Conservation (phyloP, 169 alveolate genomes). For the Babesia gibsoni region DNA sequence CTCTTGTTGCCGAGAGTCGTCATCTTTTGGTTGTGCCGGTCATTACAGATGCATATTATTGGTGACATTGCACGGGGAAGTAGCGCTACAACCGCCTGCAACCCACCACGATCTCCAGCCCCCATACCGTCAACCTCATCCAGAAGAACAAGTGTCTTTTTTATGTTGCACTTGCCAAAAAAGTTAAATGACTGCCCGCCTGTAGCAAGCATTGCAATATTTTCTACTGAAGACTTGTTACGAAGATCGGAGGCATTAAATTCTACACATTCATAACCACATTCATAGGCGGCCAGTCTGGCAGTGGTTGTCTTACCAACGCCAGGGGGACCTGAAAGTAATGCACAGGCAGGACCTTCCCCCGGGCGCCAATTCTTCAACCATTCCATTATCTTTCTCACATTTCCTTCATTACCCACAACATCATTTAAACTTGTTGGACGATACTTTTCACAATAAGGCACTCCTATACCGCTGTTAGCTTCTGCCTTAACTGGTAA, state of each 20-base stretch:
- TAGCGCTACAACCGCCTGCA: slow-evolving; percentile 89
- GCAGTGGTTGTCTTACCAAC: slow-evolving; percentile 97
- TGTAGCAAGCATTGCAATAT: slow-evolving; percentile 73
- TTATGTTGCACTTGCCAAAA: slow-evolving; percentile 53
- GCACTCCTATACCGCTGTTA: slow-evolving; percentile 9
- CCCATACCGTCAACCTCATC: slow-evolving; percentile 99
- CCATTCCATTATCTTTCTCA: slow-evolving; percentile 89
- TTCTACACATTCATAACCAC: slow-evolving; percentile 90
- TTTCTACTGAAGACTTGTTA: slow-evolving; percentile 89
- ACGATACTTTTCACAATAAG: slow-evolving; percentile 93
- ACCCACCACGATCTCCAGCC: slow-evolving; percentile 97
- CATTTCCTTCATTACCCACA: slow-evolving; percentile 87
- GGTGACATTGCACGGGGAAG: slow-evolving; percentile 92
- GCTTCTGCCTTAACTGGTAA: not conserved
- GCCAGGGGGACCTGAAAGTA: slow-evolving; percentile 98
- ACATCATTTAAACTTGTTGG: slow-evolving; percentile 89
- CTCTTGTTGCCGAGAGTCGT: slow-evolving; percentile 88
- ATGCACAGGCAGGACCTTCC: slow-evolving; percentile 78
- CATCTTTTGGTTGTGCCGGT: slow-evolving; percentile 85
- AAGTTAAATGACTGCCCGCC: slow-evolving; percentile 75
- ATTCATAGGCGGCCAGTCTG: slow-evolving; percentile 83
- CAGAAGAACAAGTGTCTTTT: slow-evolving; percentile 83
- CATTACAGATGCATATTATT: slow-evolving; percentile 96
- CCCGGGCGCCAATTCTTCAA: slow-evolving; percentile 91
- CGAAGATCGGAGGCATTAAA: slow-evolving; percentile 96